A percentile compares a stretch with the other conserved stretches of the same genome.
These are phyloP conservation scores for Metroxylon sagu DNA, from an alignment of 176 grass and related monocot genomes.

Conservation along the genomic window DNA sequence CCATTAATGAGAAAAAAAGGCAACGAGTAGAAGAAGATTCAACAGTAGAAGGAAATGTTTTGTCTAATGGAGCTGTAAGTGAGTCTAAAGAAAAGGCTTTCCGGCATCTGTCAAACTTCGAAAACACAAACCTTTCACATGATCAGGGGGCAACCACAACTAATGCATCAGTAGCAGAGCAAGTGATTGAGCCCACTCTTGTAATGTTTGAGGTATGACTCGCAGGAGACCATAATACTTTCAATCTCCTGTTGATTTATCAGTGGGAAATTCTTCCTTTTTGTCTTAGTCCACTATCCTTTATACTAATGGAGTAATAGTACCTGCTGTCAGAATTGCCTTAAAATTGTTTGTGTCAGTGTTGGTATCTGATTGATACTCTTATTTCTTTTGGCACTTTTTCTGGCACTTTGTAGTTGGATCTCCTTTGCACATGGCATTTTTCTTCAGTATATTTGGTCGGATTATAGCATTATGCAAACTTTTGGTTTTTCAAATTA, in stretches of 20 bases:
- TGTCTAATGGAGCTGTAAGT: conserved; percentile 50
- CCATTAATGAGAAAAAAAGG: conserved; percentile 64
- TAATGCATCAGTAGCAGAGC: conserved; percentile 91
- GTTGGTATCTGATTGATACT: no score
- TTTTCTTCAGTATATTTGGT: no score
- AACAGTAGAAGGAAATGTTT: conserved; percentile 51
- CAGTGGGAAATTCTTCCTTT: neutral
- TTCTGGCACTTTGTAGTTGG: no score
- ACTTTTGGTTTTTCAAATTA: no score
- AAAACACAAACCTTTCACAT: conserved; percentile 49
- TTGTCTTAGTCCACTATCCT: neutral
- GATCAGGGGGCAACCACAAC: conserved; percentile 38
- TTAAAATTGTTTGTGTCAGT: no score
- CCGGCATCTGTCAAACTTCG: conserved; percentile 37
- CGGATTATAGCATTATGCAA: no score
- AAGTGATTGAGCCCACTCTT: conserved; percentile 92
- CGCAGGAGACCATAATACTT: neutral
- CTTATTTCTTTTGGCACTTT: no score
- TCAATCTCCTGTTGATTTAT: neutral
- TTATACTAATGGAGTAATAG: neutral
- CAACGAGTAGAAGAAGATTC: conserved; percentile 55
- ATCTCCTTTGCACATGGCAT: no score
- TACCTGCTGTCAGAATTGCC: conserved; percentile 11
- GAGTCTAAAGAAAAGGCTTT: conserved; percentile 39
- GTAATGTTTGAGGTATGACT: conserved; percentile 90